Evolutionary conservation across 331 rosid species (phyloP).

Genomic region (Acacia concinna): DNA sequence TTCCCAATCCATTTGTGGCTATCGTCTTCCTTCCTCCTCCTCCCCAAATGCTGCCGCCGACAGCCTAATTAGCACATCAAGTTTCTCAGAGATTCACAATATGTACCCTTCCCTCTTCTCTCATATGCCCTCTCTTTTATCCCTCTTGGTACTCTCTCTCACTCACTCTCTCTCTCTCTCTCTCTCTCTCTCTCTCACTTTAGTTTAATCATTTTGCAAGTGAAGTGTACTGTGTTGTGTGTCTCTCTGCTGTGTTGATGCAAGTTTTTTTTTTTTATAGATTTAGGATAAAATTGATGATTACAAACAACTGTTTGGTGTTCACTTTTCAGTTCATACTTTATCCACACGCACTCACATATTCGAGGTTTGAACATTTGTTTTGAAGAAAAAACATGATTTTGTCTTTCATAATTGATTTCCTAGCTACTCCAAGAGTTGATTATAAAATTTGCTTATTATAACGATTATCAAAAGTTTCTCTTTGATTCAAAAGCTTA

Average conservation of each 20-base stretch:
- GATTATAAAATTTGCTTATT: too few species aligned
- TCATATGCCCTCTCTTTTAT: background rate
- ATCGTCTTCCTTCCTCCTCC: background rate
- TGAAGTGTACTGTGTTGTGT: background rate
- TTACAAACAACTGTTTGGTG: too few species aligned
- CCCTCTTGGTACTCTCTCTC: background rate
- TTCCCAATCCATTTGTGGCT: background rate
- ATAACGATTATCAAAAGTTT: too few species aligned
- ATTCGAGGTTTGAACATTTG: too few species aligned
- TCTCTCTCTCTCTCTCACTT: background rate
- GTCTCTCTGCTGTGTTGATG: background rate
- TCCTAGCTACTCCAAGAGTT: too few species aligned
- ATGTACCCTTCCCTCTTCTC: background rate
- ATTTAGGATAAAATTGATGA: too few species aligned
- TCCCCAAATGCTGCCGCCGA: background rate
- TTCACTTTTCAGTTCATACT: too few species aligned
- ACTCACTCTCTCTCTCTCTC: background rate
- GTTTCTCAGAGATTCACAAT: too few species aligned
- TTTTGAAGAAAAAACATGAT: too few species aligned
- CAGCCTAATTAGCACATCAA: background rate
- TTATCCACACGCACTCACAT: too few species aligned
- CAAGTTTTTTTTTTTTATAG: background rate
- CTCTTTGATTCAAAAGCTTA: too few species aligned
- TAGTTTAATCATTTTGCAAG: background rate
- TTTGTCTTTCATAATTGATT: too few species aligned